Conservation (phyloP, 2,329 filamentous ascomycete genomes). For the Coniochaeta prunicola region DNA sequence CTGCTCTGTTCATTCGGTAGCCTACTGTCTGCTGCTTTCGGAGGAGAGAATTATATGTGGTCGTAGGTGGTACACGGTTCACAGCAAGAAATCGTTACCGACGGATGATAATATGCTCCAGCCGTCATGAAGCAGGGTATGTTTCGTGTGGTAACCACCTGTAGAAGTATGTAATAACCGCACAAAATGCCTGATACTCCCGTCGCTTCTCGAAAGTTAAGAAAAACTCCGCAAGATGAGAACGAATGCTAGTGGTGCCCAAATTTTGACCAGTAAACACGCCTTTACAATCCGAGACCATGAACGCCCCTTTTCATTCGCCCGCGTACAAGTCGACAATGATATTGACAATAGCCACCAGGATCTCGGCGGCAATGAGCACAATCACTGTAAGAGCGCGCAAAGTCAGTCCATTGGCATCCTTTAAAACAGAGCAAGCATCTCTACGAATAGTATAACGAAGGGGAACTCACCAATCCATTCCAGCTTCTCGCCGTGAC, state of each 20-base stretch:
- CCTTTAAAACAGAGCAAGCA: too few relatives aligned
- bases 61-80: background rate
- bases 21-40: background rate
- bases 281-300: background rate
- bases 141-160: background rate
- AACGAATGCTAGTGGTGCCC: background rate
- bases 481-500: constrained; percentile 81
- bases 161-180: background rate
- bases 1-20: too few relatives aligned
- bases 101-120: background rate
- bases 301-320: constrained; percentile 13
- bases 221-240: background rate
- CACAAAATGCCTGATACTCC: background rate
- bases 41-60: background rate
- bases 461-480: constrained; percentile 65
- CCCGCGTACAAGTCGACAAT: constrained; percentile 81
- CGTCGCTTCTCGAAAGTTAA: background rate
- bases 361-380: constrained; percentile 89
- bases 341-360: constrained; percentile 90
- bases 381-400: constrained; percentile 64
- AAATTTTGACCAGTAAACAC: background rate
- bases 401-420: background rate
- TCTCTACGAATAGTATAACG: too few relatives aligned
- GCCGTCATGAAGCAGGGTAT: background rate
- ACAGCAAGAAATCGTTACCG: background rate